Evolutionary conservation across 208 protist species (phyloP), one percentile per base, ranked within the genome.

Genomic region (Spironucleus salmonicida): DNA sequence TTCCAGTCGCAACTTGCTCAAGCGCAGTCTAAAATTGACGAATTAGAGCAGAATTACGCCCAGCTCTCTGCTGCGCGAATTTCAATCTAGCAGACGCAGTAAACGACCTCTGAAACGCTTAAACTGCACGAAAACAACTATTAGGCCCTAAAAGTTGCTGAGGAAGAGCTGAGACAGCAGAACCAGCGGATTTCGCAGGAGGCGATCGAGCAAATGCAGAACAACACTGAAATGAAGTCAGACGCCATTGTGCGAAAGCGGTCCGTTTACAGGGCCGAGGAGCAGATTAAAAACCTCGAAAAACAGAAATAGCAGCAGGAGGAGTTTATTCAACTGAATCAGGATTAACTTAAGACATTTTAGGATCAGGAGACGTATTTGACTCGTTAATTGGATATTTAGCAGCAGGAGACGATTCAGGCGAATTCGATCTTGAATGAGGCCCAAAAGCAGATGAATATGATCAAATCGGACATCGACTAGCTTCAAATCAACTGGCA

Each of bases 251-350:
- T 71, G 4, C 7, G 64, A 32, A 71, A 71, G 34, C 32, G 64
- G 11, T 45, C 64, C 4, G 64, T 71, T 42, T 71, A 71, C n/a
- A n/a, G 64, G 15, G 64, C 64, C 4, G 64, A 71, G n/a, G 64
- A 71, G 34, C 34, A 71, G 15, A 71, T 71, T 38, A 71, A 71
- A 38, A 35, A 35, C 2, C 19, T 45, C 4, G 64, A 71, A 38
- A n/a, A 35, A 45, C 2, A 9, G 34, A 71, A 71, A 38, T 9
- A 11, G 7, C 7, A 71, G 7, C 64, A 71, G n/a, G 64, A 71
- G 11, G 30, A 11, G 45, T 42, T 42, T 71, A 71, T 71, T 27
- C 32, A n/a, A 40, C 4, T 42, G 30, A 7, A 42, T 11, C 26
- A n/a, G n/a, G 34, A 71, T 38, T 9, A 71, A 38, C n/a, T 71